Conservation (phyloP, 2,329 filamentous ascomycete genomes). For the Colletotrichum caudatum region DNA sequence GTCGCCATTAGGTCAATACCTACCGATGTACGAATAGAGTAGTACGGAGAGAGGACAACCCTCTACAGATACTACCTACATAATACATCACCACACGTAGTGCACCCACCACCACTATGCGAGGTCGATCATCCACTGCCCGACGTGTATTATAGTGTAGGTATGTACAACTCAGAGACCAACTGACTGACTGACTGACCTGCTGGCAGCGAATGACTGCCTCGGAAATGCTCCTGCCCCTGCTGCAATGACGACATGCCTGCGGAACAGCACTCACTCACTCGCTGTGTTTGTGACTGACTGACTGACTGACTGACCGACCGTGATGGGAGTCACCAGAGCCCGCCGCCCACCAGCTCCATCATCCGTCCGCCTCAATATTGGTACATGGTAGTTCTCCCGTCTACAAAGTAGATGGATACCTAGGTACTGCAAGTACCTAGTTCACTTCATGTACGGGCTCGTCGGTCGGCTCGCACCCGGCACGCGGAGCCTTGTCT, state of each 20-base stretch:
- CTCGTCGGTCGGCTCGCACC: background rate
- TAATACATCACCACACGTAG: no score
- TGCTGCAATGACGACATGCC: conserved; percentile 28
- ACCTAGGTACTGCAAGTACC: no score
- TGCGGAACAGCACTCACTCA: background rate
- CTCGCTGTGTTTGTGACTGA: background rate
- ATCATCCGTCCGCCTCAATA: background rate
- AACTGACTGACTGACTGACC: background rate
- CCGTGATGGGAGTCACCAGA: background rate
- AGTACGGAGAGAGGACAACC: no score
- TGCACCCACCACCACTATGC: no score
- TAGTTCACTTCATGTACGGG: no score
- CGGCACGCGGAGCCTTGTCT: background rate
- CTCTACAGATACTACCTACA: no score
- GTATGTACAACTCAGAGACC: background rate
- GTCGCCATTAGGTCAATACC: no score
- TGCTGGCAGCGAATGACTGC: conserved; percentile 9
- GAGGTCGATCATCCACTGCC: no score
- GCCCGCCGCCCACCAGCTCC: background rate
- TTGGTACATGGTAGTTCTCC: background rate
- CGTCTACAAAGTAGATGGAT: no score
- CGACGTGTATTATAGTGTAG: no score
- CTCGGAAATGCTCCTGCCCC: background rate
- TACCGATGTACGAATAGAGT: no score
- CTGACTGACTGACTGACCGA: no score